Percentiles rank a stretch among this genome's conserved stretches.
Conservation (phyloP, 495 filamentous ascomycete species). For the Massariosphaeria phaeospora region DNA sequence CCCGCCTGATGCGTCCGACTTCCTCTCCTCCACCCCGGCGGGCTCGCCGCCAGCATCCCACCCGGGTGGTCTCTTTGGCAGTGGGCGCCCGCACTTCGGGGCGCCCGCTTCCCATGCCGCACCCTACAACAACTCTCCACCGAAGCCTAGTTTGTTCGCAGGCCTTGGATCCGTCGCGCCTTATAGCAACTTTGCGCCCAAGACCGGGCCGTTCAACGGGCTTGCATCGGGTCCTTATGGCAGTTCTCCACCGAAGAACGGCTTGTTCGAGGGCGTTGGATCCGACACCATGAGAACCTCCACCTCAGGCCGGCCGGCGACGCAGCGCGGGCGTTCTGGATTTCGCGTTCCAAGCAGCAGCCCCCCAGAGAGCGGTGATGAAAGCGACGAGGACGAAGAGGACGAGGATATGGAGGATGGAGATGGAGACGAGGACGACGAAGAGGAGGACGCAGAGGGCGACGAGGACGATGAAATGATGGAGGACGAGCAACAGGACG, state of each 20-base stretch:
- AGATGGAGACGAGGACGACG: conserved; percentile 35
- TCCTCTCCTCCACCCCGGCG: conserved; percentile 67
- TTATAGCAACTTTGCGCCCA: conserved; percentile 19
- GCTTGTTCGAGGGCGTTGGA: conserved; percentile 41
- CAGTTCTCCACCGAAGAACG: conserved; percentile 24
- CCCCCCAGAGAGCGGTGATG: conserved; percentile 30
- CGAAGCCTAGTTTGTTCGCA: too few relatives aligned
- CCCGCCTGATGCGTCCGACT: conserved; percentile 56
- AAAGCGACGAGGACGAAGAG: conserved; percentile 35
- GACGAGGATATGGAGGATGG: conserved; percentile 40
- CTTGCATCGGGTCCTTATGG: neutral
- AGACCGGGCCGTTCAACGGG: conserved; percentile 42
- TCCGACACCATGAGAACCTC: conserved; percentile 6
- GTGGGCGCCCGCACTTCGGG: conserved; percentile 55
- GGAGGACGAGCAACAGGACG: conserved; percentile 32
- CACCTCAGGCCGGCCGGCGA: conserved; percentile 8
- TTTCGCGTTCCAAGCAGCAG: conserved; percentile 39
- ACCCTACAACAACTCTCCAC: neutral
- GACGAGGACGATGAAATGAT: conserved; percentile 37
- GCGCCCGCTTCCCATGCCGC: too few relatives aligned
- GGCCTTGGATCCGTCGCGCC: too few relatives aligned
- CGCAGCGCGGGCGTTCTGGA: conserved; percentile 20
- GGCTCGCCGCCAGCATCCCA: conserved; percentile 52
- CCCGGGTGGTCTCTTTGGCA: conserved; percentile 60
- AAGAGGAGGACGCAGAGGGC: conserved; percentile 43